Conservation (phyloP, 805 yeast genomes). For the Soucietia sequanensis region DNA sequence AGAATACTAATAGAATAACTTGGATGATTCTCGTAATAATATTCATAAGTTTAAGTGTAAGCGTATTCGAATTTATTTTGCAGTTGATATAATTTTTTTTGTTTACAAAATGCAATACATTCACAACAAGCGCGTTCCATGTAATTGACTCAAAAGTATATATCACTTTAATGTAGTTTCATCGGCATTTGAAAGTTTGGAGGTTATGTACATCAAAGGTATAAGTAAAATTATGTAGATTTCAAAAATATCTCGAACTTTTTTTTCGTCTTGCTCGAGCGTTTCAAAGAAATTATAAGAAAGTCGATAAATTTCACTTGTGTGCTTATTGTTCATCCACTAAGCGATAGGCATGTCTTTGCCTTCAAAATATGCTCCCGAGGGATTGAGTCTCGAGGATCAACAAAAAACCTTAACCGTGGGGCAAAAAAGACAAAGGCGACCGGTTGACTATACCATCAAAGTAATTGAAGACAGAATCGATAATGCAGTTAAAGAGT, state of each 20-base stretch:
- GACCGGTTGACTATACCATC: conserved; percentile 21
- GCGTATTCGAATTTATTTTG: conserved; percentile 63
- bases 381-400: conserved; percentile 26
- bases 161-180: too few relatives aligned
- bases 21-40: conserved; percentile 85
- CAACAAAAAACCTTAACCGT: conserved; percentile 23
- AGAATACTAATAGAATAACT: conserved; percentile 87
- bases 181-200: too few relatives aligned
- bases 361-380: conserved; percentile 39
- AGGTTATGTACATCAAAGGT: too few relatives aligned
- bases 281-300: too few relatives aligned
- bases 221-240: too few relatives aligned
- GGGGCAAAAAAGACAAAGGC: conserved; percentile 14
- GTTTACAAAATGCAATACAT: too few relatives aligned
- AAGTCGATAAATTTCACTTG: too few relatives aligned
- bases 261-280: too few relatives aligned
- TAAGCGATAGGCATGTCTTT: conserved; percentile 19
- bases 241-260: too few relatives aligned
- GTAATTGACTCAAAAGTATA: too few relatives aligned
- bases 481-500: conserved; percentile 14
- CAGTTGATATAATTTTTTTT: conserved; percentile 44
- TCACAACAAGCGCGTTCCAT: too few relatives aligned
- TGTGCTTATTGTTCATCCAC: too few relatives aligned
- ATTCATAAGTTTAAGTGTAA: conserved; percentile 72
- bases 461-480: conserved; percentile 25